phyloP scores from a whole-genome alignment of 129 eudicot species.

The Arctium lappa region DNA sequence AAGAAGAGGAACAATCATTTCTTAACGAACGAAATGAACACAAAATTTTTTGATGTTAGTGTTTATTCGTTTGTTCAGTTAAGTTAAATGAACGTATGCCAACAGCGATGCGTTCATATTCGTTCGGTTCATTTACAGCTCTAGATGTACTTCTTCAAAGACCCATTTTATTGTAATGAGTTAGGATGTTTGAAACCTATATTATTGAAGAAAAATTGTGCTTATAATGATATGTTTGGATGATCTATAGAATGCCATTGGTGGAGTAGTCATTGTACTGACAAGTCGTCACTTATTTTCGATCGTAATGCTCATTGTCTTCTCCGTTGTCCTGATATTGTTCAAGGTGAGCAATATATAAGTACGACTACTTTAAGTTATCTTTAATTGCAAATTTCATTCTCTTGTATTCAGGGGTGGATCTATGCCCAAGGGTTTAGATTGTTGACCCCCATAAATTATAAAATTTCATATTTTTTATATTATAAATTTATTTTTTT shows the following conservation, averaged over 20 bases:
- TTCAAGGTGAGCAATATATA: conserved; percentile 19
- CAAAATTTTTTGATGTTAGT: too few relatives aligned
- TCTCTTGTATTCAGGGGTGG: background rate
- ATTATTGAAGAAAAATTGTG: background rate
- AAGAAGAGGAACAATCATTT: too few relatives aligned
- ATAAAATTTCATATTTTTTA: too few relatives aligned
- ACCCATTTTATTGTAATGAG: too few relatives aligned
- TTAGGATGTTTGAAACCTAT: background rate
- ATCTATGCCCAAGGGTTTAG: background rate
- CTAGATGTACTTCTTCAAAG: too few relatives aligned
- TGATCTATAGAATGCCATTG: conserved; percentile 17
- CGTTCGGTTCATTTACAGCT: too few relatives aligned
- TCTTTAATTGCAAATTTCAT: background rate
- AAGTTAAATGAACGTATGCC: too few relatives aligned
- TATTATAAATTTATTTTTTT: too few relatives aligned
- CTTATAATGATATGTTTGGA: background rate
- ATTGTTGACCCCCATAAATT: background rate
- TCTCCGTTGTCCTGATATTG: conserved; percentile 23
- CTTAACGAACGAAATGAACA: too few relatives aligned
- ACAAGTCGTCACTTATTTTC: conserved; percentile 31
- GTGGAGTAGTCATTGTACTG: conserved; percentile 6
- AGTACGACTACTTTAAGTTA: background rate
- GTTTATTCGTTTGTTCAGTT: too few relatives aligned
- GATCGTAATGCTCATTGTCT: conserved; percentile 20
- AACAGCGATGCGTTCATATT: too few relatives aligned